Conservation (phyloP, 1,139 yeast species). For the Meyerozyma smithsonii region DNA sequence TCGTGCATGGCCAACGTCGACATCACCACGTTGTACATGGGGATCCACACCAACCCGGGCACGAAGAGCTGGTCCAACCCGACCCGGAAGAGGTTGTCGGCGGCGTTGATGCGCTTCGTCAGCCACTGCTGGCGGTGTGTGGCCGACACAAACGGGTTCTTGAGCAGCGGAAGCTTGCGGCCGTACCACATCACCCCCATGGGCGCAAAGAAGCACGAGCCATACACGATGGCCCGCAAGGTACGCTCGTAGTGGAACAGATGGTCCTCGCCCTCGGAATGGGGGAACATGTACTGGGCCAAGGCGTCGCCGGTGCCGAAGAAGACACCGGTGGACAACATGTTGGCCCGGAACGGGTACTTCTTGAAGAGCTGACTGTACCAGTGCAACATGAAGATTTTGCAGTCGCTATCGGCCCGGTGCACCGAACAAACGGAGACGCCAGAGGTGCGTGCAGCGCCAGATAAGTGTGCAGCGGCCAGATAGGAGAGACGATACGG, state of each 20-base stretch:
- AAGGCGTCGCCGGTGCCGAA: constrained; percentile 73
- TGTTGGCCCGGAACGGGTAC: constrained; percentile 52
- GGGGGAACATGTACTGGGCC: constrained; percentile 61
- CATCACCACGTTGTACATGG: constrained; percentile 41
- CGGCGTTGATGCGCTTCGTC: constrained; percentile 13
- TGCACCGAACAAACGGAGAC: no score
- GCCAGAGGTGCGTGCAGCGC: no score
- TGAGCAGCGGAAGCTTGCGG: constrained; percentile 45
- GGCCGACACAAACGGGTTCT: constrained; percentile 33
- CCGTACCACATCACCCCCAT: constrained; percentile 70
- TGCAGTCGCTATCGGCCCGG: no score
- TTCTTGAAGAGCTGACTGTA: constrained; percentile 39
- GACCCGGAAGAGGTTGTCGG: constrained; percentile 34
- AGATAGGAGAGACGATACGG: background rate
- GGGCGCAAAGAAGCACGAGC: constrained; percentile 74
- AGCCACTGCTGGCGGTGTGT: constrained; percentile 10
- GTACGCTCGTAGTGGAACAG: constrained; percentile 47
- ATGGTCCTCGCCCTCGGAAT: constrained; percentile 14
- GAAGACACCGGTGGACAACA: constrained; percentile 52
- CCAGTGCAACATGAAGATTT: constrained; percentile 21
- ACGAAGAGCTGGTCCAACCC: constrained; percentile 32
- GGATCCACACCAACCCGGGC: constrained; percentile 40
- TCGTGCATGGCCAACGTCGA: constrained; percentile 33
- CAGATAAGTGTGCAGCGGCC: no score
- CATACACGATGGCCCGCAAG: constrained; percentile 64